phyloP scores from a whole-genome alignment of 2,329 filamentous ascomycete genomes.

The Colletotrichum sansevieriae region DNA sequence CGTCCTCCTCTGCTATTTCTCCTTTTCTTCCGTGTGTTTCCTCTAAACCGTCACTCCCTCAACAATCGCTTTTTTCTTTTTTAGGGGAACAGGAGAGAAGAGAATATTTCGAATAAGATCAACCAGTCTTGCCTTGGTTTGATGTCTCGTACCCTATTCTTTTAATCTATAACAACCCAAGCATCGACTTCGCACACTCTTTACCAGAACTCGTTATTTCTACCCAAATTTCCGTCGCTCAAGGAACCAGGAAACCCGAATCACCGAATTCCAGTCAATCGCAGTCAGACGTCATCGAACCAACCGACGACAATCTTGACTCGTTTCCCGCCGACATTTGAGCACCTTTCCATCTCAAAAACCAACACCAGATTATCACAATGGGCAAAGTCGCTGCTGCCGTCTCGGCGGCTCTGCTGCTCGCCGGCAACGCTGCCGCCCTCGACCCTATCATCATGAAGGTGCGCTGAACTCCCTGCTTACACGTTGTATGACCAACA shows the following conservation, averaged over 20 bases:
- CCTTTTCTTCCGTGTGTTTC: conserved; percentile 31
- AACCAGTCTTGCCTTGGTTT: background rate
- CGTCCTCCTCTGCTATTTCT: conserved; percentile 9
- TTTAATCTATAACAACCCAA: conserved; percentile 38
- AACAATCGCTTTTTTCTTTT: conserved; percentile 37
- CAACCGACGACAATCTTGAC: background rate
- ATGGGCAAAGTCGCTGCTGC: conserved; percentile 41
- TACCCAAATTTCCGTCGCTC: conserved; percentile 4
- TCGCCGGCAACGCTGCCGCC: conserved; percentile 57
- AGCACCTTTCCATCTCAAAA: background rate
- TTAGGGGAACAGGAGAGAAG: conserved; percentile 17
- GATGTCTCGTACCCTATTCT: conserved; percentile 19
- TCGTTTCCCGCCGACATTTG: background rate
- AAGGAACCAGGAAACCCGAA: conserved; percentile 1
- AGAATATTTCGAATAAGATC: conserved; percentile 4
- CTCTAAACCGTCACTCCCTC: conserved; percentile 41
- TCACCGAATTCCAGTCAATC: conserved; percentile 6
- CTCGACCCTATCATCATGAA: conserved; percentile 77
- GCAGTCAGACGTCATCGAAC: conserved; percentile 16
- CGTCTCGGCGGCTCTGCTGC: conserved; percentile 56
- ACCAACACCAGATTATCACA: background rate
- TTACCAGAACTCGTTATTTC: conserved; percentile 39
- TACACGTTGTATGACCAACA: conserved; percentile 10
- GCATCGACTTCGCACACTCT: conserved; percentile 40
- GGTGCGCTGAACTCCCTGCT: conserved; percentile 55